Percentiles rank a stretch among this genome's conserved stretches.
phyloP scores from a whole-genome alignment of 2,329 filamentous ascomycete species.

The Arthrobotrys sphaeroides region DNA sequence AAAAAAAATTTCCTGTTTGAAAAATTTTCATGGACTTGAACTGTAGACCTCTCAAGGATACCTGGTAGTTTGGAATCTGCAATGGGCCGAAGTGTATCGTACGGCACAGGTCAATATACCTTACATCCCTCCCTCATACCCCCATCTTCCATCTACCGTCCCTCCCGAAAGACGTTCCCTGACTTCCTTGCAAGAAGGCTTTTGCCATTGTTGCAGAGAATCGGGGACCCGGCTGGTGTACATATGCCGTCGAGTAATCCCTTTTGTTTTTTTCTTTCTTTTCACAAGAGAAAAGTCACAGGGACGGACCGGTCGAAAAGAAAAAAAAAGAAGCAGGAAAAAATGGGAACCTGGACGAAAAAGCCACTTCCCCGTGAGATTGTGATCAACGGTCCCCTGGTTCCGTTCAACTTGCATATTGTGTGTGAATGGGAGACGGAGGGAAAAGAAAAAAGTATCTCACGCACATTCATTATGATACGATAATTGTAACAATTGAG shows the following conservation, averaged over 20 bases:
- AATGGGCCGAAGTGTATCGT: conserved; percentile 6
- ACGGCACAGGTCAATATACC: conserved; percentile 30
- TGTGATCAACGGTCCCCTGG: conserved; percentile 26
- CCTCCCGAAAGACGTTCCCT: conserved; percentile 24
- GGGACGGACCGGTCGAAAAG: neutral
- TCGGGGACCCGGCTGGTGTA: neutral
- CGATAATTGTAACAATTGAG: neutral
- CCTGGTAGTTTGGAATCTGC: neutral
- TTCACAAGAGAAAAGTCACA: neutral
- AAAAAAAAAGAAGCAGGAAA: neutral
- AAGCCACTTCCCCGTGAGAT: conserved; percentile 31
- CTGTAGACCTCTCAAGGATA: conserved; percentile 24
- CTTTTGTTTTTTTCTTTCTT: too few species aligned
- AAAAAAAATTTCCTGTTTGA: neutral
- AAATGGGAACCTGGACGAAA: conserved; percentile 22
- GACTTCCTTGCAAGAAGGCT: conserved; percentile 16
- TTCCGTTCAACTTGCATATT: conserved; percentile 15
- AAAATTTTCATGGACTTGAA: too few species aligned
- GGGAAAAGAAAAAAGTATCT: conserved; percentile 14
- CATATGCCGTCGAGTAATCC: neutral
- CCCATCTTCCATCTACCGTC: conserved; percentile 5
- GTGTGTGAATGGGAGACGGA: neutral
- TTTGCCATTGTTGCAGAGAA: conserved; percentile 20
- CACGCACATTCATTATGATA: neutral
- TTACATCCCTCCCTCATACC: neutral